phyloP scores from a whole-genome alignment of 768 basidiomycete genomes.

The Suillus subalutaceus region DNA sequence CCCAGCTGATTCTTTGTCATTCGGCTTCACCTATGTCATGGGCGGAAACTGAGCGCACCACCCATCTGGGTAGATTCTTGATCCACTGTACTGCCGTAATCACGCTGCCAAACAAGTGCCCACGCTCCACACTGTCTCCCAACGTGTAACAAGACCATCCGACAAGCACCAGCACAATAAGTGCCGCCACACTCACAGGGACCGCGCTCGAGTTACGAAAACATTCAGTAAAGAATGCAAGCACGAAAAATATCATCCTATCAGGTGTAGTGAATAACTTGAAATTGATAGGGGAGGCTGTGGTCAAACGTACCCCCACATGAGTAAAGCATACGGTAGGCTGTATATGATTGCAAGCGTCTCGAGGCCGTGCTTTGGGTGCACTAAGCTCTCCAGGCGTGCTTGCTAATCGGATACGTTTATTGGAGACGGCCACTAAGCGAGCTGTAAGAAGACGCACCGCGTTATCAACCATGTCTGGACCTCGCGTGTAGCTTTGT shows the following conservation, averaged over 20 bases:
- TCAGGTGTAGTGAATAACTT: neutral
- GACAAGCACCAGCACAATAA: slow-evolving; percentile 35
- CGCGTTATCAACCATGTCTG: slow-evolving; percentile 38
- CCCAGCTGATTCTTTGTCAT: too few species aligned
- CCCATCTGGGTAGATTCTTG: neutral
- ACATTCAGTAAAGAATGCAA: slow-evolving; percentile 11
- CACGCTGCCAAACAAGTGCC: neutral
- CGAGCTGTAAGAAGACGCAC: slow-evolving; percentile 28
- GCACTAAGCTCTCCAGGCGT: slow-evolving; percentile 15
- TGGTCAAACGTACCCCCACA: slow-evolving; percentile 55
- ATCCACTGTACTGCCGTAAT: neutral
- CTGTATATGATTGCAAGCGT: slow-evolving; percentile 49
- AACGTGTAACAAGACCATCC: slow-evolving; percentile 8
- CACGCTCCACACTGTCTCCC: neutral
- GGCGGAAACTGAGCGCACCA: neutral
- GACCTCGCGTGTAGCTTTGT: slow-evolving; percentile 42
- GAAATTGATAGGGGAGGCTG: neutral
- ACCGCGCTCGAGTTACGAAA: neutral
- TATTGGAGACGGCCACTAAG: neutral
- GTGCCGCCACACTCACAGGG: slow-evolving; percentile 29
- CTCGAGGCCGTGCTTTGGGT: slow-evolving; percentile 38
- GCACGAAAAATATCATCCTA: slow-evolving; percentile 15
- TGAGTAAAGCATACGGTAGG: slow-evolving; percentile 51
- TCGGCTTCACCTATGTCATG: neutral
- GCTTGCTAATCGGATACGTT: neutral